Base-by-base conservation (phyloP, 208 protist genomes). In the Wallacemonas rigidus region DNA sequence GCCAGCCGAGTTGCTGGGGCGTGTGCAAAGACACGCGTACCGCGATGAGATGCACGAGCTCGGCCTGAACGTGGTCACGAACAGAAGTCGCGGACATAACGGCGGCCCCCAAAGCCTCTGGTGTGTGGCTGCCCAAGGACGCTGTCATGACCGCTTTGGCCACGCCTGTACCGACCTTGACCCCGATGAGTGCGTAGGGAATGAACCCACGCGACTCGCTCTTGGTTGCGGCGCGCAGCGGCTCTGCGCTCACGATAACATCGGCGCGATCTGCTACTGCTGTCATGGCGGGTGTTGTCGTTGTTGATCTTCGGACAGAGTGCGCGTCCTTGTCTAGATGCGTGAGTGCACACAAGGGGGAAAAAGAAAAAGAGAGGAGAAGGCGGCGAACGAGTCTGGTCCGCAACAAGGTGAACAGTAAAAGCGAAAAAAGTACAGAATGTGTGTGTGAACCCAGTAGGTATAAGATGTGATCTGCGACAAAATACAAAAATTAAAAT, bases 51-150 rank as follows among this genome's bases (percentile, higher is more conserved):
- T 81, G 76, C 36, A 86, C 64, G 2, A 77, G 74, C 72, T 91
- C 83, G 14, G 67, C 65, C 63, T 90, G 88, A n/a, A 87, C 80
- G 50, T 79, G 76, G 12, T 78, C 65, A 40, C 77, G 78, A 15
- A 92, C 54, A 3, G 82, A 72, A 7, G 80, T 77, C 4, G 81
- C 82, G 3, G 82, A 82, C 41, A 82, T 69, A 17, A 90, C 48
- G 2, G 77, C 72, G 40, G 85, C 76, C n/a, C 88, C 82, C 12
- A 93, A 57, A 15, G 88, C 64, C 35, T 80, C 74, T 35, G 83
- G 78, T 14, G 81, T 86, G 6, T 54, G 17, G 3, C 67, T 75
- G 3, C 78, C 54, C 8, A 87, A 77, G n/a, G 53, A 63, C 41
- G 78, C 79, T 26, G 77, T 80, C 14, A 83, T 60, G 41, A 87